Evolutionary conservation across 345 rosid genomes (phyloP).

Genomic region (rapeseed (Brassica napus)): DNA sequence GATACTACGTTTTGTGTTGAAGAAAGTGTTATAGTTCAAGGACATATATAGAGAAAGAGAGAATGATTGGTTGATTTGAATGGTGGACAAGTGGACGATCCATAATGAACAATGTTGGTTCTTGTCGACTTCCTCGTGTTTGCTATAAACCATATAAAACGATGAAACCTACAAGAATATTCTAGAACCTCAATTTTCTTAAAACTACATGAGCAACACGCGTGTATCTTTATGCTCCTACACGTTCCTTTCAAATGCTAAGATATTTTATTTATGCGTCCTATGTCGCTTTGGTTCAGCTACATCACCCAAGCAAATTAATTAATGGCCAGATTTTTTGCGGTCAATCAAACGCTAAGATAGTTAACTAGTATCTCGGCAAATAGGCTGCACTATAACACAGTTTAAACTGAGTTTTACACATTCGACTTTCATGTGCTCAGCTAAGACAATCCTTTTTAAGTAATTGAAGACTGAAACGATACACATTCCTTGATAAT

Average conservation of each 20-base stretch:
- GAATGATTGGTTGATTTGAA: slow-evolving; percentile 22
- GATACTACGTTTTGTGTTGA: background rate
- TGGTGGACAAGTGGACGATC: slow-evolving; percentile 34
- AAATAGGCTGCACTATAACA: background rate
- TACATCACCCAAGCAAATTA: background rate
- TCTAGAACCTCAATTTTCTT: slow-evolving; percentile 2
- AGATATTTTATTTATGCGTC: background rate
- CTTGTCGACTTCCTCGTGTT: slow-evolving; percentile 33
- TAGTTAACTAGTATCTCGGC: background rate
- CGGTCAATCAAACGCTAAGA: background rate
- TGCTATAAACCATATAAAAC: slow-evolving; percentile 3
- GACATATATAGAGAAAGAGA: slow-evolving; percentile 9
- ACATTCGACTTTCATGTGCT: background rate
- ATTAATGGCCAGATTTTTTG: background rate
- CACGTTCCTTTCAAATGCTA: background rate
- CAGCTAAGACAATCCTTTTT: background rate
- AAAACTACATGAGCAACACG: background rate
- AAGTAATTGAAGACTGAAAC: background rate
- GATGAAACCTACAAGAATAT: slow-evolving; percentile 15
- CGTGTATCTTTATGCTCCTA: background rate
- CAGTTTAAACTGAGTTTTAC: background rate
- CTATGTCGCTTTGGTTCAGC: background rate
- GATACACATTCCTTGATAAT: background rate
- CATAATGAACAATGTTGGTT: slow-evolving; percentile 24
- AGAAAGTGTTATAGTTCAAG: background rate